Evolutionary conservation across 352 stramenopile genomes (phyloP), one percentile per base, ranked within the genome.

Genomic region (Globisporangium nunn): DNA sequence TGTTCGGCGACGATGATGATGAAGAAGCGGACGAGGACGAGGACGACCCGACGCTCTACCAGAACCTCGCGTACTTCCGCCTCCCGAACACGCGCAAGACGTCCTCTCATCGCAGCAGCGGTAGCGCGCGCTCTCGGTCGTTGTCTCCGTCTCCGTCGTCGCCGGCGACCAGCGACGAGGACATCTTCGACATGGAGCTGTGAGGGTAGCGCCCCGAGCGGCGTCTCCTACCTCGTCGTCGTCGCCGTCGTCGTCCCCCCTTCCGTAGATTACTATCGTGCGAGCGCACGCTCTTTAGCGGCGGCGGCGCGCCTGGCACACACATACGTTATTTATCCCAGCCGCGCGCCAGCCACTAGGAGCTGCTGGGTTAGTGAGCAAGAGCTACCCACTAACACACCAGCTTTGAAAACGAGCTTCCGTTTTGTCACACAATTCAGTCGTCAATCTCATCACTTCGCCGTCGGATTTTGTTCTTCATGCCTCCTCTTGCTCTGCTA

Each of bases 121-220:
- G 44, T 30, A 28, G 33, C 15, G 46, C 54, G 28, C 43, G 50
- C 3, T 61, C 45, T 44, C 50, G 45, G 18, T 61, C 59, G 31
- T 52, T 46, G 2, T 63, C 57, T 18, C 35, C 58, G 2, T 10
- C 39, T 18, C 52, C 12, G 48, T 49, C 31, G 15, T 15, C 47
- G 6, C 12, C 37, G 29, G 47, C 39, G 12, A 30, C 50, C 47
- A 59, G 43, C 49, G 71, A 82, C 61, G 75, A 82, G 40, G 66
- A 85, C 28, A 89, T 89, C 54, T 89, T 89, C 40, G 71, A 77
- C 60, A 78, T 87, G 76, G 78, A 89, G 59, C 62, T 89, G 52
- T 89, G 59, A 71, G 35, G 23, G 23, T 23, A 23, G 23, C 23
- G 23, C 23, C 23, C 23, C 23, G 23, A 23, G 23, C 23, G 23